Conservation (phyloP, 225 moss, liverwort and hornwort genomes). For the Physcomitrium patens region DNA sequence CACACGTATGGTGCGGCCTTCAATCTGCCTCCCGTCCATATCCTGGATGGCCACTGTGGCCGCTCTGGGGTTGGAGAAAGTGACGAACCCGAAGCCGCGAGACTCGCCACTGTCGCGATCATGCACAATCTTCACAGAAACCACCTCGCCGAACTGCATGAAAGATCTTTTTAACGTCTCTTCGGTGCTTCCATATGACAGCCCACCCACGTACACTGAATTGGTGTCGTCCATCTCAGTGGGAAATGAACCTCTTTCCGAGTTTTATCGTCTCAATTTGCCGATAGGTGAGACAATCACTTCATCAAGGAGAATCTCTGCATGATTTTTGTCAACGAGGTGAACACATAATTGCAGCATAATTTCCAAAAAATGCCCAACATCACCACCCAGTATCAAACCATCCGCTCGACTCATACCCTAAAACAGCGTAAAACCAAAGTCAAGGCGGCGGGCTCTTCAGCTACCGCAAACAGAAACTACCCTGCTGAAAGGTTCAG, state of each 20-base stretch:
- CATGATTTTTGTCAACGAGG: slow-evolving; percentile 25
- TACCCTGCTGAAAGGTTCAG: neutral
- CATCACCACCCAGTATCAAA: slow-evolving; percentile 13
- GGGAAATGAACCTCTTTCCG: slow-evolving; percentile 10
- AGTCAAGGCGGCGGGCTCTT: slow-evolving; percentile 10
- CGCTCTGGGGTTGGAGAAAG: slow-evolving; percentile 79
- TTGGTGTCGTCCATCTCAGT: slow-evolving; percentile 50
- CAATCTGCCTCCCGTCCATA: slow-evolving; percentile 80
- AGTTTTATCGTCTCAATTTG: slow-evolving; percentile 3
- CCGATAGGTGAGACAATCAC: slow-evolving; percentile 1
- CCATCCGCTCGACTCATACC: slow-evolving; percentile 25
- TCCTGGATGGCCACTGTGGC: slow-evolving; percentile 77
- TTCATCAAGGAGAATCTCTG: slow-evolving; percentile 36
- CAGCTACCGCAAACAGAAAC: neutral
- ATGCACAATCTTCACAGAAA: slow-evolving; percentile 76
- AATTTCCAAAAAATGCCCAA: slow-evolving; percentile 12
- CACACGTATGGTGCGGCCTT: slow-evolving; percentile 85
- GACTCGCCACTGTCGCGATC: slow-evolving; percentile 90
- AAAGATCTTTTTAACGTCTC: slow-evolving; percentile 47
- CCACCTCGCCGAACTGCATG: slow-evolving; percentile 50
- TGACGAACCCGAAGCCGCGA: slow-evolving; percentile 87
- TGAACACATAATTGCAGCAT: slow-evolving; percentile 20
- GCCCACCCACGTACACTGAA: slow-evolving; percentile 59
- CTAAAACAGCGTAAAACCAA: neutral
- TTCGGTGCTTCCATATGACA: slow-evolving; percentile 51